Base-by-base conservation (phyloP, 176 grass and related monocot species). In the Neostapfia colusana region DNA sequence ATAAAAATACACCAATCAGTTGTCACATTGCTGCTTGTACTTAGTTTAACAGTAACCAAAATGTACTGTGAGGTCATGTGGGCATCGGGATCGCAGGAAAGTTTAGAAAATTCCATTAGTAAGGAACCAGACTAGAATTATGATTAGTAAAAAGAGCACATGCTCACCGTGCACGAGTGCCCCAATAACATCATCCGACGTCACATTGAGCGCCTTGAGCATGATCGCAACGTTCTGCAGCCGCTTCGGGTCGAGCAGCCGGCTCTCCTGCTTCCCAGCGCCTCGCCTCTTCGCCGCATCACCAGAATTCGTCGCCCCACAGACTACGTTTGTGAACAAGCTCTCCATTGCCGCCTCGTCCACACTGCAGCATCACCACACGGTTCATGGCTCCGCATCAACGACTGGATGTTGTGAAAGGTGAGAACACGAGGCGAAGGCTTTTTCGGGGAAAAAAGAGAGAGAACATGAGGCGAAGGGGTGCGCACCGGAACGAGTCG, bases 191-290 rank as follows among this genome's bases (percentile, higher is more conserved):
- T 89, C 86, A 16, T 72, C 86, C 44, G 72, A 77, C 37, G 81
- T 88, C 69, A 92, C 86, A 53, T 89, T 89, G 35, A 91, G 79
- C 48, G 86, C 63, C 53, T 85, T 92, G 53, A 92, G 84, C 89
- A 95, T 75, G 69, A 95, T 89, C 8, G 89, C 89, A 44, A 95
- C 87, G 72, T 89, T 95, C 86, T 95, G 89, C 50, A 90, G 77
- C 36, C 90, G 85, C 70, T 92, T 91, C 20, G 83, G 73, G 70
- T 92, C 80, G 25, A 95, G 84, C 69, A 95, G n/a, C 49, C 84
- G 46, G 61, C 80, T 87, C 69, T 95, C 81, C 79, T 75, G 73
- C 72, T 80, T 89, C 65, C 74, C 63, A n/a, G 70, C 9, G 24
- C 27, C 51, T 49, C 44, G 65, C 25, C 56, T 71, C 40, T 50